phyloP scores from a whole-genome alignment of 2,329 filamentous ascomycete species.

The Talaromyces amestolkiae region DNA sequence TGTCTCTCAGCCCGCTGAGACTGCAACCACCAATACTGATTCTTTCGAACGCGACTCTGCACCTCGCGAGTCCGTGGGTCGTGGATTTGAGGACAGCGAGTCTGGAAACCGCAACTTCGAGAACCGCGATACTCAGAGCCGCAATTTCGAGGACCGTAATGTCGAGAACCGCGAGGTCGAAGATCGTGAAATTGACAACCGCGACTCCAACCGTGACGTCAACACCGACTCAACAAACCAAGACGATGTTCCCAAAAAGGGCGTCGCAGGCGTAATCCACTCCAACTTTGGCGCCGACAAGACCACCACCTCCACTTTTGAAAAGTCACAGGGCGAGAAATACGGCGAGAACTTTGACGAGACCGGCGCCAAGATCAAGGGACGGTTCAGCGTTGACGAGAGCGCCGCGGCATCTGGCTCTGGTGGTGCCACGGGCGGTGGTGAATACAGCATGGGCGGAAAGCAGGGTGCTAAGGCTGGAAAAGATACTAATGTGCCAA shows the following conservation, averaged over 20 bases:
- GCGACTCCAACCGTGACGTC: background rate
- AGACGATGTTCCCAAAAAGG: background rate
- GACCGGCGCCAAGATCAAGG: background rate
- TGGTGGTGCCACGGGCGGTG: background rate
- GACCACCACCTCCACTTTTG: conserved; percentile 18
- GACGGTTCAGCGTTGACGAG: background rate
- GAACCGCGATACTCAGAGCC: background rate
- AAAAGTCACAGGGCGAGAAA: conserved; percentile 15
- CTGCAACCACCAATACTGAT: background rate
- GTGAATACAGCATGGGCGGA: background rate
- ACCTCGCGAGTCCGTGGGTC: background rate
- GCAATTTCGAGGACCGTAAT: background rate
- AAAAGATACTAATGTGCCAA: background rate
- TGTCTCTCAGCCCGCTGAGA: background rate
- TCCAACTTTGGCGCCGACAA: conserved; percentile 16
- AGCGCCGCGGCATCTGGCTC: background rate
- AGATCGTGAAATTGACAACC: background rate
- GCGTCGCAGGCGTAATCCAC: conserved; percentile 8
- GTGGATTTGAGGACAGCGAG: background rate
- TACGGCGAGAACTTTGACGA: conserved; percentile 10
- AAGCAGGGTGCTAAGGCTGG: background rate
- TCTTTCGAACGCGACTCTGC: background rate
- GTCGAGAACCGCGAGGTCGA: background rate
- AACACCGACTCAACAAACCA: background rate
- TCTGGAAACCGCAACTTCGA: background rate